These are phyloP conservation scores for Xylaria digitata DNA, from an alignment of 2,329 filamentous ascomycete genomes.

Conservation along the genomic window DNA sequence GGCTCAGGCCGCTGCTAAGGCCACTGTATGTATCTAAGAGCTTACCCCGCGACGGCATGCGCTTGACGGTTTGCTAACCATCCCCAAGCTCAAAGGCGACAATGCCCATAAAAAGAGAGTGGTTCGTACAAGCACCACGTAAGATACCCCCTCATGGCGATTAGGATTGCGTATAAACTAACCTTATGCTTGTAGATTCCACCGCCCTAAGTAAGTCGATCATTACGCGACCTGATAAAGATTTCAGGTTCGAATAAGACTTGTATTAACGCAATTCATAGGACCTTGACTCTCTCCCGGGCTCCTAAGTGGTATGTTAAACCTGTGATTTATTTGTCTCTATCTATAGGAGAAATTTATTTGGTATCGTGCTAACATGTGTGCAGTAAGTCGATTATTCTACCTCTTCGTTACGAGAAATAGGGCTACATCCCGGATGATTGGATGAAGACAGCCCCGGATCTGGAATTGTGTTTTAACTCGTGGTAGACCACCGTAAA, in stretches of 20 bases:
- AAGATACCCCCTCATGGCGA: neutral
- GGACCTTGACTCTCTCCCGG: slow-evolving; percentile 36
- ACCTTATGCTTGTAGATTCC: slow-evolving; percentile 67
- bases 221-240: slow-evolving; percentile 9
- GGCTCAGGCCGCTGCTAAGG: slow-evolving; percentile 94
- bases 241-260: slow-evolving; percentile 2
- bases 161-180: slow-evolving; percentile 6
- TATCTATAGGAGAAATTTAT: neutral
- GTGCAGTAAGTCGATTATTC: slow-evolving; percentile 22
- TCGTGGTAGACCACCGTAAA: slow-evolving; percentile 84
- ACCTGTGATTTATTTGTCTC: neutral
- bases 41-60: slow-evolving; percentile 76
- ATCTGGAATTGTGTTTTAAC: slow-evolving; percentile 16
- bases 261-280: slow-evolving; percentile 17
- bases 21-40: slow-evolving; percentile 69
- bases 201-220: slow-evolving; percentile 85
- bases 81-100: slow-evolving; percentile 52
- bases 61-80: slow-evolving; percentile 22
- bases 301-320: slow-evolving; percentile 36
- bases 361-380: slow-evolving; percentile 20
- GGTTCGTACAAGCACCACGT: slow-evolving; percentile 86
- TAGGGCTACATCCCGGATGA: neutral
- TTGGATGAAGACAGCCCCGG: neutral
- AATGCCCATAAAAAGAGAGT: slow-evolving; percentile 87
- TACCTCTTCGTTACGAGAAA: neutral